These are phyloP conservation scores for Candida maltosa DNA, from an alignment of 805 yeast species.

Conservation along the genomic window DNA sequence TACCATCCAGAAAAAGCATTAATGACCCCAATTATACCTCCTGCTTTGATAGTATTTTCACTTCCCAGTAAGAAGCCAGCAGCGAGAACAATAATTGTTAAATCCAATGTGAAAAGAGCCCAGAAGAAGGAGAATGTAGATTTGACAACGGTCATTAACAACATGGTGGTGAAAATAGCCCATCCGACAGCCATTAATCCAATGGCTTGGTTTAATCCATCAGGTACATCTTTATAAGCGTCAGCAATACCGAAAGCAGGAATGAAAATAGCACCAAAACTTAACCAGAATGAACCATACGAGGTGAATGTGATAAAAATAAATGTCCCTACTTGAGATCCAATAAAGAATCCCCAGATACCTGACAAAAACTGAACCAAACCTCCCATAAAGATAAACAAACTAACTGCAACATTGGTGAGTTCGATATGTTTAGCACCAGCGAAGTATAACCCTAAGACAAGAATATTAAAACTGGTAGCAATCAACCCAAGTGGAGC, in stretches of 20 bases:
- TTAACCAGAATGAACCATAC: constrained; percentile 56
- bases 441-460: constrained; percentile 43
- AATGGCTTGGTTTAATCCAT: constrained; percentile 42
- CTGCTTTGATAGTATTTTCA: constrained; percentile 33
- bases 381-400: constrained; percentile 48
- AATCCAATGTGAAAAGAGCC: constrained; percentile 49
- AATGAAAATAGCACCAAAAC: constrained; percentile 45
- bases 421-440: constrained; percentile 42
- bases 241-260: constrained; percentile 54
- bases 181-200: constrained; percentile 53
- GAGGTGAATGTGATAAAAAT: constrained; percentile 51
- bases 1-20: constrained; percentile 56
- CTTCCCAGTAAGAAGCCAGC: constrained; percentile 51
- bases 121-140: constrained; percentile 45
- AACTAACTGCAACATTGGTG: constrained; percentile 44
- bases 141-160: constrained; percentile 43
- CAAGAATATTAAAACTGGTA: constrained; percentile 43
- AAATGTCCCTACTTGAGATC: constrained; percentile 59
- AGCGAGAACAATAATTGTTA: constrained; percentile 51
- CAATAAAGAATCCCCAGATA: constrained; percentile 45
- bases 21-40: constrained; percentile 56
- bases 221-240: constrained; percentile 37
- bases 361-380: constrained; percentile 49
- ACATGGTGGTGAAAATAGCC: constrained; percentile 46
- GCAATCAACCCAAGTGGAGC: constrained; percentile 55